Conservation (phyloP, 2,329 filamentous ascomycete genomes). For the Cordyceps fumosorosea region DNA sequence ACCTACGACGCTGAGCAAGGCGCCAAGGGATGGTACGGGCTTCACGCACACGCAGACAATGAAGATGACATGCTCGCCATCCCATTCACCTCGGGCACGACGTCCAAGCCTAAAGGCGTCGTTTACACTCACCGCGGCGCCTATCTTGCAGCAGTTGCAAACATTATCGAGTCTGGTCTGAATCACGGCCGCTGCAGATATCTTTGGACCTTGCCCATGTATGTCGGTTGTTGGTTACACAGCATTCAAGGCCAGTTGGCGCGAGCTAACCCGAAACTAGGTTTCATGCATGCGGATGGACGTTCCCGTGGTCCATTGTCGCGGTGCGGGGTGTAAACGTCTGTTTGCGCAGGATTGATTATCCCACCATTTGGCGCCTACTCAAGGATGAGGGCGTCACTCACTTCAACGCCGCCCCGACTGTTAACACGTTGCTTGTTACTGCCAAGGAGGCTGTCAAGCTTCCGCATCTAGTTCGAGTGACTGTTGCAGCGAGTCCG, state of each 20-base stretch:
- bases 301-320: constrained; percentile 88
- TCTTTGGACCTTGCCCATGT: constrained; percentile 91
- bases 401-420: constrained; percentile 93
- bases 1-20: constrained; percentile 62
- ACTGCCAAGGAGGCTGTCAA: constrained; percentile 66
- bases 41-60: constrained; percentile 62
- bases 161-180: constrained; percentile 82
- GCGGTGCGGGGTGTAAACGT: constrained; percentile 92
- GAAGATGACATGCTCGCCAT: constrained; percentile 82
- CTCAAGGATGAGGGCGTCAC: constrained; percentile 82
- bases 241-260: background rate
- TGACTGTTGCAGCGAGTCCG: constrained; percentile 89
- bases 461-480: constrained; percentile 65
- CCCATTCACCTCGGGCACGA: constrained; percentile 91
- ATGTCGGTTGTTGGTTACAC: constrained; percentile 36
- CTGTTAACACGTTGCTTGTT: constrained; percentile 90
- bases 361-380: constrained; percentile 83
- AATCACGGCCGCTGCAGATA: constrained; percentile 73
- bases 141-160: constrained; percentile 78
- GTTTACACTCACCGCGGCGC: constrained; percentile 83
- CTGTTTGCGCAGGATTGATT: constrained; percentile 91
- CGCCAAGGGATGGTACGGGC: constrained; percentile 65
- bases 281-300: constrained; percentile 71
- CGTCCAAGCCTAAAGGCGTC: constrained; percentile 85
- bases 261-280: constrained; percentile 22